A percentile compares a stretch with the other conserved stretches of the same genome.
These are phyloP conservation scores for Eimeria praecox DNA, from an alignment of 169 alveolate species.

Conservation along the genomic window DNA sequence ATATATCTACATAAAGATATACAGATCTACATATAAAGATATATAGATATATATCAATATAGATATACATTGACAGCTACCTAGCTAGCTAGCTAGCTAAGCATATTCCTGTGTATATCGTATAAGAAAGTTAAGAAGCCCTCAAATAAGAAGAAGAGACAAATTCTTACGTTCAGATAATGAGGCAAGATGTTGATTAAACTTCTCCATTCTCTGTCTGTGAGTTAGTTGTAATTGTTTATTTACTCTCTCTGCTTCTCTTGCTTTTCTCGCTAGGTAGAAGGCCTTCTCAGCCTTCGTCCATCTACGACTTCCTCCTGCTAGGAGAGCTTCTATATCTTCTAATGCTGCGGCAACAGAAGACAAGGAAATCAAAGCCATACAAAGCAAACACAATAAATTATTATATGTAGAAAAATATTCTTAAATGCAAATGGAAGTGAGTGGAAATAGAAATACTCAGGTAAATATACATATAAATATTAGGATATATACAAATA, in stretches of 20 bases:
- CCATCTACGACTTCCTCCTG: slow-evolving; percentile 38
- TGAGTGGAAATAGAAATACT: too few relatives aligned
- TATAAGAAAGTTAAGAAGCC: too few relatives aligned
- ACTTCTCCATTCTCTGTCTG: slow-evolving; percentile 91
- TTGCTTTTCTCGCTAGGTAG: slow-evolving; percentile 88
- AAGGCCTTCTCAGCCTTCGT: slow-evolving; percentile 88
- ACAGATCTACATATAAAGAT: too few relatives aligned
- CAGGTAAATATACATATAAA: neutral
- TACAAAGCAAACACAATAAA: too few relatives aligned
- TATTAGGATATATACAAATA: too few relatives aligned
- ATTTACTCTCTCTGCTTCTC: slow-evolving; percentile 88
- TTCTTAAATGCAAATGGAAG: too few relatives aligned
- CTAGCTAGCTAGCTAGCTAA: too few relatives aligned
- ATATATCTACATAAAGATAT: too few relatives aligned
- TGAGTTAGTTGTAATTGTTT: slow-evolving; percentile 89
- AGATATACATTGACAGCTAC: too few relatives aligned
- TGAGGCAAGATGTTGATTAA: slow-evolving; percentile 90
- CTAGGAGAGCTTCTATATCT: neutral
- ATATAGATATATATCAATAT: too few relatives aligned
- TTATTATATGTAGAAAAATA: too few relatives aligned
- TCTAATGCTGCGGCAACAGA: neutral
- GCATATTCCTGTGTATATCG: neutral
- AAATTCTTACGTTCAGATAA: slow-evolving; percentile 90
- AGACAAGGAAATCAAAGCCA: neutral
- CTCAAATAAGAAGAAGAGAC: too few relatives aligned